phyloP scores from a whole-genome alignment of 768 basidiomycete genomes.

The Holtermanniella nyarrowii region DNA sequence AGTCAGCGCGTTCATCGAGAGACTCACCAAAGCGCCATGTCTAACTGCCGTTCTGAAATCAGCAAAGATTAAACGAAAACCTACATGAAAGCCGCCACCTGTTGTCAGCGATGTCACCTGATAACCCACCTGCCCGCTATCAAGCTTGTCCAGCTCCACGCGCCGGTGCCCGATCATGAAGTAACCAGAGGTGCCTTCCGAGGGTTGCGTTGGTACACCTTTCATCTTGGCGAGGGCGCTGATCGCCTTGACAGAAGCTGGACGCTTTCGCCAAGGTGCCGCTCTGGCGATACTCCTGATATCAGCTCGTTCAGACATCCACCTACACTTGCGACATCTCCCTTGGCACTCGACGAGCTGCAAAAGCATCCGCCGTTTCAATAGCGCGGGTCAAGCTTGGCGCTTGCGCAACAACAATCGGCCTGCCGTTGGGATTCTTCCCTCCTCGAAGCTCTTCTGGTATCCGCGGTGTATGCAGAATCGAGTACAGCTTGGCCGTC shows the following conservation, averaged over 20 bases:
- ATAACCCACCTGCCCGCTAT: slow-evolving; percentile 14
- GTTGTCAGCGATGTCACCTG: background rate
- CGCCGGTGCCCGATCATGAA: slow-evolving; percentile 3
- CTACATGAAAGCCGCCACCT: slow-evolving; percentile 8
- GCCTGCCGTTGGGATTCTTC: slow-evolving; percentile 6
- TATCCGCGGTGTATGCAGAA: slow-evolving; percentile 18
- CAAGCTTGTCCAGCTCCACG: slow-evolving; percentile 2
- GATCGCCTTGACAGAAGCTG: slow-evolving; percentile 17
- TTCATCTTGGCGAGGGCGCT: slow-evolving; percentile 19
- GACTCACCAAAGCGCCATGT: slow-evolving; percentile 12
- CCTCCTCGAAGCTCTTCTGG: slow-evolving; percentile 6
- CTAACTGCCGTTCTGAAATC: slow-evolving; percentile 1
- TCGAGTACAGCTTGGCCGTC: slow-evolving; percentile 3
- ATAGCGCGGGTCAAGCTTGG: slow-evolving; percentile 27
- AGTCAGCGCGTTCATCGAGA: background rate
- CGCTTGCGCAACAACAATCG: slow-evolving; percentile 13
- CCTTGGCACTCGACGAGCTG: slow-evolving; percentile 15
- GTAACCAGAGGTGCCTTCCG: background rate
- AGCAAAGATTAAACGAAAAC: background rate
- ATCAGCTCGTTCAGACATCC: background rate
- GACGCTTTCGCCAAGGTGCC: slow-evolving; percentile 26
- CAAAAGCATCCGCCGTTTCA: slow-evolving; percentile 25
- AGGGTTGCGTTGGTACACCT: slow-evolving; percentile 5
- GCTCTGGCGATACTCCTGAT: slow-evolving; percentile 17
- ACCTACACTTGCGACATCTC: slow-evolving; percentile 19